phyloP scores from a whole-genome alignment of 306 rosid species.

The Vigna mungo region DNA sequence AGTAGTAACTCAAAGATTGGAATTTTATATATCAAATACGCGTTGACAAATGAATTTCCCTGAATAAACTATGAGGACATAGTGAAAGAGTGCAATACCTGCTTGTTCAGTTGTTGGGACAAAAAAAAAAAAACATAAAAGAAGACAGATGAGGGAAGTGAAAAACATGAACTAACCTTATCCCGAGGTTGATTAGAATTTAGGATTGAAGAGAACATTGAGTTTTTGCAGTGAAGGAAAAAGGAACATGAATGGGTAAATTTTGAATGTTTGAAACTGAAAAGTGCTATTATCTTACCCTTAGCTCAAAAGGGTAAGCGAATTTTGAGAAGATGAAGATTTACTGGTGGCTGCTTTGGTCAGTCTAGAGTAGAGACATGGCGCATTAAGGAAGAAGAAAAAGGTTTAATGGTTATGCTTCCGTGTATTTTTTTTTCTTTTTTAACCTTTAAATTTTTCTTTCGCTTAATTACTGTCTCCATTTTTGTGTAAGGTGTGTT shows the following conservation, averaged over 20 bases:
- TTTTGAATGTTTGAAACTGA: constrained; percentile 20
- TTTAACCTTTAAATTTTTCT: no score
- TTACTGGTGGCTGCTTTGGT: neutral
- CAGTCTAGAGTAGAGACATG: neutral
- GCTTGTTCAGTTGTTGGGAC: neutral
- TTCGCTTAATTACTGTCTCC: no score
- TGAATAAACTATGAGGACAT: neutral
- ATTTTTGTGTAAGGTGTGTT: no score
- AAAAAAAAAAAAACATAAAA: neutral
- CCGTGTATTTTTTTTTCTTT: no score
- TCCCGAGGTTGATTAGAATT: constrained; percentile 46
- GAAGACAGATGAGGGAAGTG: neutral
- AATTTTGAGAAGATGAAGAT: neutral
- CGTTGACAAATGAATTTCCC: neutral
- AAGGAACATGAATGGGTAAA: constrained; percentile 3
- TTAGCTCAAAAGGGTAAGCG: neutral
- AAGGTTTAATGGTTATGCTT: no score
- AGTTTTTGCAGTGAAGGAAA: neutral
- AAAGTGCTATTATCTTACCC: neutral
- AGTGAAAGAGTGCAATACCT: constrained; percentile 20
- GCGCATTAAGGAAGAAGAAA: neutral
- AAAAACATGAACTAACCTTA: constrained; percentile 52
- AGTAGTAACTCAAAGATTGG: neutral
- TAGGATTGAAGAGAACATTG: constrained; percentile 56
- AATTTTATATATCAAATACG: constrained; percentile 17